phyloP scores from a whole-genome alignment of 139 green algal genomes.

The Microglena sp. region DNA sequence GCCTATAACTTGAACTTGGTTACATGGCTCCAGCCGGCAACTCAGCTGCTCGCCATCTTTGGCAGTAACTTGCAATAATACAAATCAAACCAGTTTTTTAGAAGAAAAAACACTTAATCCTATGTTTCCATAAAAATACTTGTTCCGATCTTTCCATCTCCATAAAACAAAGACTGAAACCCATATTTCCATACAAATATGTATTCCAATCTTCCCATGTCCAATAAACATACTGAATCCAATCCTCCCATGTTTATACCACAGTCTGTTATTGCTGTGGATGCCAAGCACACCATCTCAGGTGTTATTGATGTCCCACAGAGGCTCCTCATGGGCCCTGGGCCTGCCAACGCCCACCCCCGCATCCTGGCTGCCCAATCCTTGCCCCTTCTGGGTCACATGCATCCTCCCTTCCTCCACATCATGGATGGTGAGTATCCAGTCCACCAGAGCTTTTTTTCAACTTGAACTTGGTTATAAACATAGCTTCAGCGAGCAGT shows the following conservation, averaged over 20 bases:
- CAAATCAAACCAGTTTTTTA: too few relatives aligned
- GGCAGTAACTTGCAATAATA: too few relatives aligned
- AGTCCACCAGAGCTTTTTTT: too few relatives aligned
- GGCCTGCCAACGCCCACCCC: constrained; percentile 72
- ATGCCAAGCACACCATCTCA: not conserved
- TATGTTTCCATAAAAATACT: too few relatives aligned
- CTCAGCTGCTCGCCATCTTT: too few relatives aligned
- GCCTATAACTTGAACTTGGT: too few relatives aligned
- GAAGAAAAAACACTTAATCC: too few relatives aligned
- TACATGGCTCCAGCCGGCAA: too few relatives aligned
- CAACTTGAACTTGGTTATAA: too few relatives aligned
- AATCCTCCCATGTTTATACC: not conserved
- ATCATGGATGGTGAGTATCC: too few relatives aligned
- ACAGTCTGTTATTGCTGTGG: not conserved
- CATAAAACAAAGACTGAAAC: not conserved
- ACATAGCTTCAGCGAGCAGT: too few relatives aligned
- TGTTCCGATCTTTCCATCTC: not conserved
- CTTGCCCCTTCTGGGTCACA: constrained; percentile 77
- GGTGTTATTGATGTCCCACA: constrained; percentile 34
- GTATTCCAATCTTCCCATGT: not conserved
- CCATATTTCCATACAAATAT: not conserved
- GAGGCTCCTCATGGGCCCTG: constrained; percentile 76
- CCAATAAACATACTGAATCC: not conserved
- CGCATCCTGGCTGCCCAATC: constrained; percentile 64
- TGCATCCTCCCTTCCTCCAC: constrained; percentile 88